Conservation (phyloP, 78 protist genomes). For the Polysphondylium violaceum region DNA sequence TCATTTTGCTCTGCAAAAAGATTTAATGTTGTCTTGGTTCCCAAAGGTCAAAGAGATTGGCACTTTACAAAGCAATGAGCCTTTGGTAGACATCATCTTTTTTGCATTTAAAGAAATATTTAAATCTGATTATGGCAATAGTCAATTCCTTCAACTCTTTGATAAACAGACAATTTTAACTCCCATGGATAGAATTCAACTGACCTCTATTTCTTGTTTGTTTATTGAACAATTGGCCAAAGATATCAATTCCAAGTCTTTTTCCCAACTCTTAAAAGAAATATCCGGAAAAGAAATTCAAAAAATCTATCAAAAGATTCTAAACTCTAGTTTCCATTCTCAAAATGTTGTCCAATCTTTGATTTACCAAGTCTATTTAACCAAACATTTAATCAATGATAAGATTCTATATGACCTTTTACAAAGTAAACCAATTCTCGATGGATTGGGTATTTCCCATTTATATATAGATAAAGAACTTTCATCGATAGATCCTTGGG, state of each 20-base stretch:
- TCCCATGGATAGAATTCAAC: neutral
- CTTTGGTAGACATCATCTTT: too few species aligned
- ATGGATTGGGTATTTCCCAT: conserved; percentile 1
- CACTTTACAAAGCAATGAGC: too few species aligned
- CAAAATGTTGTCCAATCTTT: neutral
- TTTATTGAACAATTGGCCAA: neutral
- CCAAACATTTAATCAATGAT: neutral
- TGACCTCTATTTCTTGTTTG: neutral
- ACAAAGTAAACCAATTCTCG: neutral
- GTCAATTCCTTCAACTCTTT: too few species aligned
- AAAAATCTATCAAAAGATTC: neutral
- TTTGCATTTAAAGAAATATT: too few species aligned
- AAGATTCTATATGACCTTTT: neutral
- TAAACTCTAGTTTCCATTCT: neutral
- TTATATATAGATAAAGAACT: neutral
- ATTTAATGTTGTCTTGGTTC: too few species aligned
- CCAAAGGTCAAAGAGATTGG: too few species aligned
- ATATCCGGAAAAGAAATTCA: neutral
- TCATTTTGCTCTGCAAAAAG: too few species aligned
- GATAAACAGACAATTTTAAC: too few species aligned
- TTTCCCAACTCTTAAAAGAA: neutral
- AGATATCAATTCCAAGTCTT: neutral
- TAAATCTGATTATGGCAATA: too few species aligned
- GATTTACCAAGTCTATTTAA: neutral
- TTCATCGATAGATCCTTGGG: neutral